Evolutionary conservation across 495 filamentous ascomycete species (phyloP).

Genomic region (Aspergillus panamensis): DNA sequence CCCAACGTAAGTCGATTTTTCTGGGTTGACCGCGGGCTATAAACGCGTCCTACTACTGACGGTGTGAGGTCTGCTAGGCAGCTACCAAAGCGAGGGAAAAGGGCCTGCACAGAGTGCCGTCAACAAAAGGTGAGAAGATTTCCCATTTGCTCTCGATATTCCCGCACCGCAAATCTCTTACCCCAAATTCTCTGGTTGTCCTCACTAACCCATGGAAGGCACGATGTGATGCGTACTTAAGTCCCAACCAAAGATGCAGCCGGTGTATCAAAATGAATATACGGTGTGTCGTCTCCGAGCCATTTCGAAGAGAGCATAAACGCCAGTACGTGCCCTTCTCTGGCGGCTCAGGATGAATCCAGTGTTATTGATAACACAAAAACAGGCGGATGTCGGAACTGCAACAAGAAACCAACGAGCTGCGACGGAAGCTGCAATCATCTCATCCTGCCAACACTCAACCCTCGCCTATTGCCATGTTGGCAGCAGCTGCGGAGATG

Average conservation of each 20-base stretch:
- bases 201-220: constrained; percentile 21
- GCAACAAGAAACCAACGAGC: constrained; percentile 38
- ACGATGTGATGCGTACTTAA: constrained; percentile 42
- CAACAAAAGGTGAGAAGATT: constrained; percentile 39
- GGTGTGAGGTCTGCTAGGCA: constrained; percentile 6
- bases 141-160: background rate
- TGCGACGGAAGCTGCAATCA: constrained; percentile 32
- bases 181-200: background rate
- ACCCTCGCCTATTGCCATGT: constrained; percentile 23
- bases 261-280: constrained; percentile 39
- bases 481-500: constrained; percentile 34
- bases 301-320: constrained; percentile 45
- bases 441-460: constrained; percentile 23
- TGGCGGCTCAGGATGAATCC: background rate
- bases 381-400: constrained; percentile 37
- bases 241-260: constrained; percentile 32
- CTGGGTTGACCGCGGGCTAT: background rate
- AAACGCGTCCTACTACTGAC: background rate
- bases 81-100: constrained; percentile 33
- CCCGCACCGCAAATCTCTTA: no score
- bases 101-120: constrained; percentile 45
- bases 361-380: background rate
- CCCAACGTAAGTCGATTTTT: background rate
- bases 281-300: constrained; percentile 39
- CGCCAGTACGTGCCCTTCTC: constrained; percentile 32